Percentiles rank a stretch among this genome's conserved stretches.
Evolutionary conservation across 2,329 filamentous ascomycete genomes (phyloP).

Genomic region (Beauveria brongniartii): DNA sequence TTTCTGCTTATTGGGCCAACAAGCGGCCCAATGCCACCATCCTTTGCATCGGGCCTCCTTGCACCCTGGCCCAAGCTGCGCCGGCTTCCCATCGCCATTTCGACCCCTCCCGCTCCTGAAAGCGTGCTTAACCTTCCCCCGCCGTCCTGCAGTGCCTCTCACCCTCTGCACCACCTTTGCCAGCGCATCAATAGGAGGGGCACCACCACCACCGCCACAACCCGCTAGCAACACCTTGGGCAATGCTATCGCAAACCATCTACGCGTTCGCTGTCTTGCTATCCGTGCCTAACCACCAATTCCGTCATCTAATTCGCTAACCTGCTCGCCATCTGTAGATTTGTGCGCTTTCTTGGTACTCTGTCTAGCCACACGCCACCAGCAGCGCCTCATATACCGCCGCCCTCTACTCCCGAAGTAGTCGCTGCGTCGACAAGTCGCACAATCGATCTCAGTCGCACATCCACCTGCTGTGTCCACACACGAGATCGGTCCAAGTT

Average conservation of each 20-base stretch:
- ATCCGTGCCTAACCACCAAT: not conserved
- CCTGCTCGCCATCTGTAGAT: constrained; percentile 2
- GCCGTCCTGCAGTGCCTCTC: constrained; percentile 3
- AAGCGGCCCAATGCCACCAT: constrained; percentile 9
- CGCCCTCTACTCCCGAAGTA: constrained; percentile 11
- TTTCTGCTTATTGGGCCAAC: not conserved
- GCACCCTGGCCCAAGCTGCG: not conserved
- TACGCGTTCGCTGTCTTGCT: not conserved
- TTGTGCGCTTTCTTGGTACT: not conserved
- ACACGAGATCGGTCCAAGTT: constrained; percentile 15
- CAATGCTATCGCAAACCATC: not conserved
- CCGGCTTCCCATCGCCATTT: not conserved
- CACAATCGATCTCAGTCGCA: not conserved
- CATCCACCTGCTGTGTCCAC: not conserved
- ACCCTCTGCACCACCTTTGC: constrained; percentile 4
- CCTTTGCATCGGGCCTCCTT: not conserved
- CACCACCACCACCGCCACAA: not conserved
- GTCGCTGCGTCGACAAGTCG: constrained; percentile 3
- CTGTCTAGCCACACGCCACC: not conserved
- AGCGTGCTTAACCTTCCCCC: not conserved
- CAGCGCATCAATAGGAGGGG: constrained; percentile 11
- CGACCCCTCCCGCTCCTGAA: not conserved
- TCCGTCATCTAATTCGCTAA: constrained; percentile 9
- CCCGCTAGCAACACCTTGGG: constrained; percentile 1
- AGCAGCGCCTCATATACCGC: constrained; percentile 6